Evolutionary conservation across 441 rosid genomes (phyloP).

Genomic region (Macaranga tanarius): DNA sequence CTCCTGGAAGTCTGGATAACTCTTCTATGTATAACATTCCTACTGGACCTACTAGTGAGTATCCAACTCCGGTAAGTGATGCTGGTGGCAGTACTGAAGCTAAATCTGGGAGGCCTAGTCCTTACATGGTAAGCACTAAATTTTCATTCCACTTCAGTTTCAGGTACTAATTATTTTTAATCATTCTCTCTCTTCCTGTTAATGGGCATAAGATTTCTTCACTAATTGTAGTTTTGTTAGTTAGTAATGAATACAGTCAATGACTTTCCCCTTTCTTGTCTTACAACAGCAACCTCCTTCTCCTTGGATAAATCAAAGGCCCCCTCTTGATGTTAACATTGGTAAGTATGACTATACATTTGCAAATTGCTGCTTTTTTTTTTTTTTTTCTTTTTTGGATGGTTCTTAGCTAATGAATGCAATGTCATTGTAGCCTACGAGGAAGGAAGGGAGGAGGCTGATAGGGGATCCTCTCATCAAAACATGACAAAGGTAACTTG

Average conservation of each 20-base stretch:
- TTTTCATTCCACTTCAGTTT: not conserved
- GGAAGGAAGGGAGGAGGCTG: slow-evolving; percentile 88
- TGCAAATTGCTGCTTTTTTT: not conserved
- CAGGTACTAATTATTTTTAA: not conserved
- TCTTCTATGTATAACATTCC: slow-evolving; percentile 83
- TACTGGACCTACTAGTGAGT: slow-evolving; percentile 75
- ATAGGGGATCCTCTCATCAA: slow-evolving; percentile 71
- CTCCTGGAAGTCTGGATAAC: slow-evolving; percentile 61
- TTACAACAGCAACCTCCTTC: slow-evolving; percentile 78
- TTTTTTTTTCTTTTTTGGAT: slow-evolving; percentile 6
- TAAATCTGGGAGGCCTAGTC: slow-evolving; percentile 77
- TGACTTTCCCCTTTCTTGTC: slow-evolving; percentile 21
- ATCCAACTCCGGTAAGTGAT: slow-evolving; percentile 75
- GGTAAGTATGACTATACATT: slow-evolving; percentile 53
- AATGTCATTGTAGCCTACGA: slow-evolving; percentile 65
- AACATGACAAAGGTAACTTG: slow-evolving; percentile 71
- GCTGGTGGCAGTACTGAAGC: slow-evolving; percentile 51
- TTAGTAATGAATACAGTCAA: slow-evolving; percentile 15
- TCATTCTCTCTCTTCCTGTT: not conserved
- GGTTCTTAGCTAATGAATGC: slow-evolving; percentile 21
- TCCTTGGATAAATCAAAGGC: slow-evolving; percentile 82
- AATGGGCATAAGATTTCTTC: not conserved
- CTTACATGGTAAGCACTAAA: slow-evolving; percentile 62
- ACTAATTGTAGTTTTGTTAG: slow-evolving; percentile 11
- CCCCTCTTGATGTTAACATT: slow-evolving; percentile 88